A percentile compares a stretch with the other conserved stretches of the same genome.
Evolutionary conservation across 192 early-diverging fungal genomes (phyloP).

Genomic region (Phlyctochytrium planicorne): DNA sequence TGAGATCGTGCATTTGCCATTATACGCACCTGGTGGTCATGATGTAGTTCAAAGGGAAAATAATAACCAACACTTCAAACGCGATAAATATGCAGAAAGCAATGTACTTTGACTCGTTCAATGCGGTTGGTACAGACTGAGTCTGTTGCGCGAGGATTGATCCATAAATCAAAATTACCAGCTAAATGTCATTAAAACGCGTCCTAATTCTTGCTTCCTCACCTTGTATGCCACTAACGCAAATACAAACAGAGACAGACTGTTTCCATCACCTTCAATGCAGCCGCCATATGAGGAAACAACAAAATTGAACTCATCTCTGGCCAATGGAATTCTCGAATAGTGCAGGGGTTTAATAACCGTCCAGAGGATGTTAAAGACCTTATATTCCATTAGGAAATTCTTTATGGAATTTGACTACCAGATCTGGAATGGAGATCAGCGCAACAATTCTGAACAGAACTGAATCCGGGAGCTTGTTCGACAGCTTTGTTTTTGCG

Average conservation of each 20-base stretch:
- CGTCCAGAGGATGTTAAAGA: background rate
- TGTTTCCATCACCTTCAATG: background rate
- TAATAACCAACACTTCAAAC: background rate
- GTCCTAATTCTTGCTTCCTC: too few relatives aligned
- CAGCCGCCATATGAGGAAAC: background rate
- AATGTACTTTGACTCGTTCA: background rate
- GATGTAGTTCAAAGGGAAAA: slow-evolving; percentile 1
- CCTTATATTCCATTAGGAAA: too few relatives aligned
- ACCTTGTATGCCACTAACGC: background rate
- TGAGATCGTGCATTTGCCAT: too few relatives aligned
- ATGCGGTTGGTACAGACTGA: background rate
- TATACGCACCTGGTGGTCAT: too few relatives aligned
- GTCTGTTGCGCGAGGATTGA: slow-evolving; percentile 1
- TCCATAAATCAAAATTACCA: background rate
- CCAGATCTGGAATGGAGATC: background rate
- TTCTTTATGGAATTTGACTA: too few relatives aligned
- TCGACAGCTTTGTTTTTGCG: background rate
- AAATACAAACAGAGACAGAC: background rate
- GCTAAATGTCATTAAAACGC: too few relatives aligned
- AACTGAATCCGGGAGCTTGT: background rate
- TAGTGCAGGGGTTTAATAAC: background rate
- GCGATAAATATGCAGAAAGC: slow-evolving; percentile 3
- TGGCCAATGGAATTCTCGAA: background rate
- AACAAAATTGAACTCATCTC: background rate
- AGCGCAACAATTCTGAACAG: slow-evolving; percentile 1